Conservation (phyloP, 495 filamentous ascomycete genomes). For the Hypomontagnella monticulosa region DNA sequence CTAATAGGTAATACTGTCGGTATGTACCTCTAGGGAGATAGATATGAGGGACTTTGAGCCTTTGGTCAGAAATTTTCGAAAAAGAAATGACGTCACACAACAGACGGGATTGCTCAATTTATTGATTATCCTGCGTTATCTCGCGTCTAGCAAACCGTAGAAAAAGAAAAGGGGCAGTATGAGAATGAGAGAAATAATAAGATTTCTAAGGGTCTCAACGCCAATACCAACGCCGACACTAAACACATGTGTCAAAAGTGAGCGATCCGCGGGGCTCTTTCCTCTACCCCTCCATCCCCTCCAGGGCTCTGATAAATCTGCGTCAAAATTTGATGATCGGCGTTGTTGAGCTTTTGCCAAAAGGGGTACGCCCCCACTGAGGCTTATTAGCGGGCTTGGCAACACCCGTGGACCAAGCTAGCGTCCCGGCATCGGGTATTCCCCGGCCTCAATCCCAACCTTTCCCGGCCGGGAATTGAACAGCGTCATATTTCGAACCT, state of each 20-base stretch:
- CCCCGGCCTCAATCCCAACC: constrained; percentile 19
- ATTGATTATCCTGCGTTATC: constrained; percentile 15
- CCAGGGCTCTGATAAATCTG: too few species aligned
- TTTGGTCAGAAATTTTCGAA: constrained; percentile 6
- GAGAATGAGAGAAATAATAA: constrained; percentile 5
- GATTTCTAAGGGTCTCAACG: constrained; percentile 15
- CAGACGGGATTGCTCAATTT: neutral
- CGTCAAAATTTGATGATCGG: constrained; percentile 21
- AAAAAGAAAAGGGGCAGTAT: neutral
- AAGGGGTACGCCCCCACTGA: constrained; percentile 34
- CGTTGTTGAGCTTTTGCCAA: constrained; percentile 30
- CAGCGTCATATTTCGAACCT: constrained; percentile 27
- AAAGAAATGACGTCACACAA: constrained; percentile 32
- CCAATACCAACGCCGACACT: constrained; percentile 24
- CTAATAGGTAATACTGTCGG: too few species aligned
- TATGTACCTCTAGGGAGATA: neutral
- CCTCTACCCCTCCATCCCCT: constrained; percentile 24
- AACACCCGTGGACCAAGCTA: neutral
- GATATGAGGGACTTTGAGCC: constrained; percentile 12
- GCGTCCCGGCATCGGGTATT: constrained; percentile 31
- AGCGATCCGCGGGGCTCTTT: constrained; percentile 33
- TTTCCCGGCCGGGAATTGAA: constrained; percentile 15
- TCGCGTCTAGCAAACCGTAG: constrained; percentile 8
- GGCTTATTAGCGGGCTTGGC: constrained; percentile 41
- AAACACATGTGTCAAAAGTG: constrained; percentile 28